Conservation (phyloP, 2,329 filamentous ascomycete genomes). For the Albophoma yamanashiensis region DNA sequence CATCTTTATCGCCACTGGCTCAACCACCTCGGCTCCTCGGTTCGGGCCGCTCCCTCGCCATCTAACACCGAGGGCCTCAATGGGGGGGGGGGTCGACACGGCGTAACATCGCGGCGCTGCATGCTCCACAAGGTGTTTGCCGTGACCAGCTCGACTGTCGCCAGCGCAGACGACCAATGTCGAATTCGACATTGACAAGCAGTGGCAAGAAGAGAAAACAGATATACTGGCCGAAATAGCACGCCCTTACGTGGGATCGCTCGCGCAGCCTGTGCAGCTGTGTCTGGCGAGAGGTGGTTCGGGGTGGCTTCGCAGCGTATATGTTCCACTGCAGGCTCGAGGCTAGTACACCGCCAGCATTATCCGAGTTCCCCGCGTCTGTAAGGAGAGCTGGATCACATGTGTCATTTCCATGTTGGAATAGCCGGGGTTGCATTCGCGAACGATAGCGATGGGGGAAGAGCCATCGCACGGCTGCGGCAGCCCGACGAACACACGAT, state of each 20-base stretch:
- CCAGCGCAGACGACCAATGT: not conserved
- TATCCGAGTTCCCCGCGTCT: not conserved
- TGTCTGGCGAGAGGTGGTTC: not conserved
- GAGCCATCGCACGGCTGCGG: not conserved
- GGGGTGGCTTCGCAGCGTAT: not conserved
- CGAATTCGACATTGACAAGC: not conserved
- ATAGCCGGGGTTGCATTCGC: not conserved
- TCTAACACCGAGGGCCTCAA: too few relatives aligned
- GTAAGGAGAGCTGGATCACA: not conserved
- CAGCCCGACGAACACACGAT: not conserved
- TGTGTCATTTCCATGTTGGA: not conserved
- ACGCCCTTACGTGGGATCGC: not conserved
- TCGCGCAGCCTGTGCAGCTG: not conserved
- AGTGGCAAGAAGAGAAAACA: not conserved
- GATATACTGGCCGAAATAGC: not conserved
- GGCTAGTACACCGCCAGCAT: not conserved
- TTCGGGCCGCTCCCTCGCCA: not conserved
- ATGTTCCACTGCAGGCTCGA: not conserved
- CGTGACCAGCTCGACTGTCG: not conserved
- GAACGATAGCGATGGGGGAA: not conserved
- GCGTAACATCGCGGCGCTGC: not conserved
- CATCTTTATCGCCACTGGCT: not conserved
- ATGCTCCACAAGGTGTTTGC: not conserved
- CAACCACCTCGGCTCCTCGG: not conserved
- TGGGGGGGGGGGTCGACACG: not conserved